Conservation (phyloP, 805 yeast species). For the Saccharomycopsis fermentans region DNA sequence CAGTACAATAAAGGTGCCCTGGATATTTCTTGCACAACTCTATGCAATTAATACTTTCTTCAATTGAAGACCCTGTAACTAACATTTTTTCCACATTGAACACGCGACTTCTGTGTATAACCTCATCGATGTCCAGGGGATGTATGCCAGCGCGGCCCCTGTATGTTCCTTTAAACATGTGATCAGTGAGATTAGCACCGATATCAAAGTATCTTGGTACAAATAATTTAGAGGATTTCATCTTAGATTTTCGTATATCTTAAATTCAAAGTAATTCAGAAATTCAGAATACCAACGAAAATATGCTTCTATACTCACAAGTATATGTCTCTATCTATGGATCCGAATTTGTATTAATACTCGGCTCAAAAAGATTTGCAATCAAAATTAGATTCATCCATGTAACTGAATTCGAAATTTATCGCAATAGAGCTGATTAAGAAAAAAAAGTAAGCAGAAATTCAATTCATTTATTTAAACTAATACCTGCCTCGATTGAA, state of each 20-base stretch:
- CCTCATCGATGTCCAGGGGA: constrained; percentile 50
- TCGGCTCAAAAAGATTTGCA: too few relatives aligned
- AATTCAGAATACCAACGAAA: too few relatives aligned
- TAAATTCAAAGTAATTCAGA: too few relatives aligned
- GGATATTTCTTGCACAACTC: constrained; percentile 37
- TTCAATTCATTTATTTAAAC: too few relatives aligned
- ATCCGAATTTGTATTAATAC: too few relatives aligned
- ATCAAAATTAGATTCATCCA: too few relatives aligned
- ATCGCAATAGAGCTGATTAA: too few relatives aligned
- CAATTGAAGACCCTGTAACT: constrained; percentile 72
- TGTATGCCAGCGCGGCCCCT: constrained; percentile 58
- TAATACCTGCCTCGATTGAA: too few relatives aligned
- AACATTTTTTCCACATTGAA: constrained; percentile 61
- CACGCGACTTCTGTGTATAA: constrained; percentile 55
- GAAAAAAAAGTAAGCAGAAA: too few relatives aligned
- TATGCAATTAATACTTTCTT: constrained; percentile 56
- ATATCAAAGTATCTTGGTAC: constrained; percentile 30
- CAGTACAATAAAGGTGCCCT: constrained; percentile 48
- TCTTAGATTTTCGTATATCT: neutral
- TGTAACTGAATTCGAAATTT: too few relatives aligned
- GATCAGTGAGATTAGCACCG: constrained; percentile 77
- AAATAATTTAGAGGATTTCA: neutral
- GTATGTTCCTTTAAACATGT: constrained; percentile 78
- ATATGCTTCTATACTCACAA: too few relatives aligned
- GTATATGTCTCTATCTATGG: too few relatives aligned